Evolutionary conservation across 2,329 filamentous ascomycete species (phyloP), one percentile per base, ranked within the genome.

Genomic region (Talaromyces sp.): DNA sequence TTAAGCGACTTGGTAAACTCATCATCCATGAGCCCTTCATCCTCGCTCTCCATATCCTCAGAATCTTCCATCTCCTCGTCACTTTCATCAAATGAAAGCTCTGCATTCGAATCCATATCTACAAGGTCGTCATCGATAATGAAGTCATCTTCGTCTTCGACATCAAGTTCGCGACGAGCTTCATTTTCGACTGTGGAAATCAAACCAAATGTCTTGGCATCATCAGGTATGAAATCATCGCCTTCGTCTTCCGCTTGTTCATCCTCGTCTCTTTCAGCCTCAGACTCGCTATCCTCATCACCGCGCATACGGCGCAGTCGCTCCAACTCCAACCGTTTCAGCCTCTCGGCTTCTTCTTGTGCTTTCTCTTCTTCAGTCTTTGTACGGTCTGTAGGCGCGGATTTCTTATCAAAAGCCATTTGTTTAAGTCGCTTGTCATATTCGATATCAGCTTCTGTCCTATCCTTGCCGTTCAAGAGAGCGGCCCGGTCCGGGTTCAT

Each of bases 61-160:
- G 31, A 37, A 0, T 80, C 79, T 25, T 81, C 81, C 10, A 80
- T 78, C 22, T 81, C 79, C 40, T 82, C 53, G 15, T 45, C 73
- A 45, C 68, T 75, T 28, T 73, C 73, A 43, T 69, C 70, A 58
- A 77, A 64, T n/a, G 71, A 73, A 6, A 74, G 65, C 31, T 75
- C 77, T 33, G 68, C 71, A 50, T 77, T 72, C n/a, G 89, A 93
- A 37, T 86, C 89, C 64, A 87, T 92, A 11, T 91, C 91, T 35
- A 97, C 82, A 15, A 97, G 80, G 67, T 96, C 88, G 62, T 94
- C 89, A 60, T 97, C 93, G 61, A 97, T 86, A 25, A 93, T 71
- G 66, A 97, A 97, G 65, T 97, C 91, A 66, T 97, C 93, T 69
- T 97, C 93, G 65, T 97, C 93, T 63, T 96, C 91, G 35, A 96